Evolutionary conservation across 345 rosid genomes (phyloP).

Genomic region (Pugionium cornutum): DNA sequence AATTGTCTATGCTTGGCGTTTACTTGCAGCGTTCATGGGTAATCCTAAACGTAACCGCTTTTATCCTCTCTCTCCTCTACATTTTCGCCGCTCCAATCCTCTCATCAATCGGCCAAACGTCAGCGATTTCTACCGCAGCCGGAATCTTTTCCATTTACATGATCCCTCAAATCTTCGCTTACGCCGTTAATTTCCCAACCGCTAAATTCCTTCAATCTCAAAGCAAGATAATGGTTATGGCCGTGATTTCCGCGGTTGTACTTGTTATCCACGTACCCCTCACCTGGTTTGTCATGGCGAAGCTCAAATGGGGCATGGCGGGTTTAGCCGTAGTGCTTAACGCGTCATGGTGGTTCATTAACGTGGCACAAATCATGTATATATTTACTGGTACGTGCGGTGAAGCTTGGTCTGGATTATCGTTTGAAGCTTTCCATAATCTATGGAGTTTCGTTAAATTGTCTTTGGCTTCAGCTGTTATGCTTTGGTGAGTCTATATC

Average conservation of each 20-base stretch:
- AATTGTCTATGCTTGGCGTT: constrained; percentile 79
- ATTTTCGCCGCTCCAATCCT: constrained; percentile 61
- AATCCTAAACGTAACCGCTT: constrained; percentile 62
- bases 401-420: constrained; percentile 77
- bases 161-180: constrained; percentile 88
- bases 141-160: constrained; percentile 71
- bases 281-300: constrained; percentile 69
- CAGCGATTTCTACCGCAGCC: constrained; percentile 62
- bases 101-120: constrained; percentile 66
- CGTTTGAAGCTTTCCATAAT: constrained; percentile 72
- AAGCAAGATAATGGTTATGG: constrained; percentile 91
- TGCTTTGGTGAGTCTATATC: constrained; percentile 72
- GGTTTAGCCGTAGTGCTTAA: constrained; percentile 76
- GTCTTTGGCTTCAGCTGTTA: constrained; percentile 86
- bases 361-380: constrained; percentile 52
- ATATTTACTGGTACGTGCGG: constrained; percentile 76
- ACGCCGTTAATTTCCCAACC: constrained; percentile 72
- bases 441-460: constrained; percentile 69
- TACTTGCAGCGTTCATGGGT: constrained; percentile 95
- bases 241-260: constrained; percentile 56
- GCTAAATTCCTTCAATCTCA: constrained; percentile 86
- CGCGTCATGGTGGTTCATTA: constrained; percentile 72
- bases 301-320: constrained; percentile 65
- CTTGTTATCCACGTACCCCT: constrained; percentile 58
- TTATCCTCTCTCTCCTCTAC: constrained; percentile 55